A percentile compares a stretch with the other conserved stretches of the same genome.
These are phyloP conservation scores for Phaeoacremonium minimum DNA, from an alignment of 2,329 filamentous ascomycete species.

Conservation along the genomic window DNA sequence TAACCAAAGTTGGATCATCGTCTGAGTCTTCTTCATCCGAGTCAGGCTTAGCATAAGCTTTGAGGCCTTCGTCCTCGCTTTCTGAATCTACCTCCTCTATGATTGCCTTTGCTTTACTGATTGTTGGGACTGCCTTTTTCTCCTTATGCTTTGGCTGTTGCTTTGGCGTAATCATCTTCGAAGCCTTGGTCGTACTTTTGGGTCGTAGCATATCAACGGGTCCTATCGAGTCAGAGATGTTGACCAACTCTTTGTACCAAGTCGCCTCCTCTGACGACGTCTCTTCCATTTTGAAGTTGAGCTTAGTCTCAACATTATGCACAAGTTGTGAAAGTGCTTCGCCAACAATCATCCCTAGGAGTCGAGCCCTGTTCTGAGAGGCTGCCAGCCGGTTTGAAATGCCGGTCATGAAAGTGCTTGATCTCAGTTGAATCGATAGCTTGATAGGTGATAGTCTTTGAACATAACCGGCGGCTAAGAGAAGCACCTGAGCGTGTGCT, in stretches of 20 bases:
- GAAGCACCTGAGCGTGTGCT: conserved; percentile 77
- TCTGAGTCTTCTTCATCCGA: conserved; percentile 89
- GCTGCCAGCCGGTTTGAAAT: conserved; percentile 83
- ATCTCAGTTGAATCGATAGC: conserved; percentile 65
- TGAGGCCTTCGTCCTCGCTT: conserved; percentile 62
- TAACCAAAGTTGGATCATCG: conserved; percentile 83
- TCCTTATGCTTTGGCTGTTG: conserved; percentile 21
- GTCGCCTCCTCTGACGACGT: conserved; percentile 66
- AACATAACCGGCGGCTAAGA: conserved; percentile 74
- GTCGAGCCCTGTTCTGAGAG: conserved; percentile 69
- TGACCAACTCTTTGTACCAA: conserved; percentile 68
- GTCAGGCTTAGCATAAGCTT: conserved; percentile 79
- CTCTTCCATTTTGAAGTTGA: conserved; percentile 84
- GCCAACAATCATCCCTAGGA: conserved; percentile 85
- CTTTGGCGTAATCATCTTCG: conserved; percentile 13
- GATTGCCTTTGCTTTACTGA: conserved; percentile 32
- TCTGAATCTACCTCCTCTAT: conserved; percentile 64
- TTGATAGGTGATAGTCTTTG: conserved; percentile 62
- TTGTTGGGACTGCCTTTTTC: conserved; percentile 20
- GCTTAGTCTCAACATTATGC: conserved; percentile 64
- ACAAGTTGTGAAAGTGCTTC: conserved; percentile 63
- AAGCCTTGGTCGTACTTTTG: conserved; percentile 4
- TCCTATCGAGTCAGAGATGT: conserved; percentile 60
- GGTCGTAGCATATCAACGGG: conserved; percentile 41
- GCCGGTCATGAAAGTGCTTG: conserved; percentile 67